Evolutionary conservation across 768 basidiomycete genomes (phyloP), one percentile per base, ranked within the genome.

Genomic region (Amanita rimosa): DNA sequence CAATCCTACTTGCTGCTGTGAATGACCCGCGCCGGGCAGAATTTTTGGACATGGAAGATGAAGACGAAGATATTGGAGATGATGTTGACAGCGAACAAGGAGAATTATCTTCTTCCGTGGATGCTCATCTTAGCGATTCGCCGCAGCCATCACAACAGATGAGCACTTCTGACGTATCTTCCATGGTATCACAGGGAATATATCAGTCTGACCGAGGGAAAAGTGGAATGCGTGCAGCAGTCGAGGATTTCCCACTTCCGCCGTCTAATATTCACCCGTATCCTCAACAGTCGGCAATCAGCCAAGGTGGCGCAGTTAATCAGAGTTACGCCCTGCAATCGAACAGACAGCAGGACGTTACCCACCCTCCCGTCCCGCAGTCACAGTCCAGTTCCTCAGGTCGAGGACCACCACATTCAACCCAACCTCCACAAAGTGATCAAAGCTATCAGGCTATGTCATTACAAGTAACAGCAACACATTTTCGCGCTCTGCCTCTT

Each of bases 401-500:
- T 43, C 41, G 16, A 43, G 13, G n/a, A 27, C 41, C 14, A 6
- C 26, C 24, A 29, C n/a, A 27, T 8, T 8, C 27, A 11, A 13
- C 17, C 27, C 55, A 53, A 38, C 47, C 52, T 10, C 53, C 49
- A 33, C 61, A 60, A 50, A 36, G 56, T 26, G 60, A 58, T 27
- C 53, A 58, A 43, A 53, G 49, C 47, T 46, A 52, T 37, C 59
- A 55, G 31, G 41, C 56, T 51, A 58, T 45, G 50, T 44, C 59
- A 58, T 46, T 59, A 43, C 54, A 64, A 44, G 44, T 53, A 27
- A 61, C 60, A 9, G 16, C 37, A 37, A 63, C 75, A 35, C 72
- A 71, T 19, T 88, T 85, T 66, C 83, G 86, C 45, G 81, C 82
- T 1, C 75, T 89, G 19, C 85, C 85, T 10, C 68, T 89, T 21